Percentiles rank a stretch among this genome's conserved stretches.
Evolutionary conservation across 176 grass and related monocot species (phyloP).

Genomic region (Alopecurus myosuroides): DNA sequence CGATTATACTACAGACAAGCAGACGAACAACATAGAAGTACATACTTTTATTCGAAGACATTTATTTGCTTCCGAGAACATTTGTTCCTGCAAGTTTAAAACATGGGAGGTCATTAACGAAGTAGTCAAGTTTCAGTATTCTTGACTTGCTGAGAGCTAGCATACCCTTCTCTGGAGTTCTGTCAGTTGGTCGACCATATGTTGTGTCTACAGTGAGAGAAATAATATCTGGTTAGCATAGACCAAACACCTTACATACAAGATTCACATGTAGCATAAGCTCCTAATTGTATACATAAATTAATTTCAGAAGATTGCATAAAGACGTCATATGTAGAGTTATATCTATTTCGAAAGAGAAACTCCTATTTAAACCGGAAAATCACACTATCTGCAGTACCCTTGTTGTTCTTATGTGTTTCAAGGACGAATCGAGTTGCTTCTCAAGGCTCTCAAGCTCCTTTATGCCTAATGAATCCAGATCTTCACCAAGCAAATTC

Average conservation of each 20-base stretch:
- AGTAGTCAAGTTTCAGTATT: neutral
- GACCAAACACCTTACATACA: neutral
- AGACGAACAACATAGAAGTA: neutral
- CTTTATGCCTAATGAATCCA: constrained; percentile 54
- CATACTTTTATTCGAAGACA: constrained; percentile 84
- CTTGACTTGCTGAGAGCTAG: neutral
- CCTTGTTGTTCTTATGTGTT: constrained; percentile 85
- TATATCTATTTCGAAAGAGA: neutral
- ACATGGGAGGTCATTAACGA: neutral
- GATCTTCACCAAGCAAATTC: constrained; percentile 93
- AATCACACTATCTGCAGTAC: constrained; percentile 22
- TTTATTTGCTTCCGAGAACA: constrained; percentile 75
- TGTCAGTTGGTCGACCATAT: constrained; percentile 62
- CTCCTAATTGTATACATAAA: neutral
- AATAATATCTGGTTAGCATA: neutral
- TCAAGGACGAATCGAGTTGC: constrained; percentile 83
- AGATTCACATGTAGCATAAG: neutral
- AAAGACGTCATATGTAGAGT: neutral
- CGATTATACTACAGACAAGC: neutral
- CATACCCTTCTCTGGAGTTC: constrained; percentile 72
- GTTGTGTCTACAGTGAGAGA: constrained; percentile 51
- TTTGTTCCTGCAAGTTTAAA: constrained; percentile 61
- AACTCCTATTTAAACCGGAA: neutral
- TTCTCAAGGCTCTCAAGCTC: constrained; percentile 83
- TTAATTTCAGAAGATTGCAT: neutral